Base-by-base conservation (phyloP, 2,329 filamentous ascomycete genomes). In the Fusarium euwallaceae region DNA sequence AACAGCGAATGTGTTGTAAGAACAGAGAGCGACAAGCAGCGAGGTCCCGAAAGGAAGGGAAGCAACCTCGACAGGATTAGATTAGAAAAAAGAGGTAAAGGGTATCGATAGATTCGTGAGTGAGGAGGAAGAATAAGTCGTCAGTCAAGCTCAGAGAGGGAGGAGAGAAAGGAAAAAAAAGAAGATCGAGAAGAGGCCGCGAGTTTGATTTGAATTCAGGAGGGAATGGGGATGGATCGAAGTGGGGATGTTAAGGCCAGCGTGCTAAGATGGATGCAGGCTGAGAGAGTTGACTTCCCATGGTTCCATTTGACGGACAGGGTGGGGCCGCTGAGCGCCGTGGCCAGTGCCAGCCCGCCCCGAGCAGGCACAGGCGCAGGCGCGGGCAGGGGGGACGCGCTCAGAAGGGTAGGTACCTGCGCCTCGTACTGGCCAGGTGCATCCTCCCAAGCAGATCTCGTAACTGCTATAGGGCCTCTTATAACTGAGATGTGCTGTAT, bases 181-280 rank as follows among this genome's bases (percentile, higher is more conserved):
- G 55, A 67, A 51, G 53, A 67, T 61, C 24, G 24, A 27, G 16
- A 27, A 63, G 75, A 58, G 65, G 72, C 45, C 45, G 63, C 64
- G 67, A 71, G 61, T 69, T 73, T 70, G 72, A 67, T 69, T 73
- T 70, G 72, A 67, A 67, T 73, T 77, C 67, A 79, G 76, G 77
- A 76, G 77, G 72, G 64, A 73, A 63, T 56, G 72, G 48, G 61
- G 61, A 61, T 55, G 43, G 43, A 55, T 53, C 48, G 24, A 73
- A 75, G 73, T 71, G 75, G 72, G 71, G 74, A 76, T 74, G 65
- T 70, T 75, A 76, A 78, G 76, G 78, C 74, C 76, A 79, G 74
- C 78, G 76, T 79, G 78, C 78, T 77, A 74, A 76, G 74, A 76
- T 74, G 67, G 74, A 73, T 74, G 67, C 72, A 70, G 61, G 68